phyloP scores from a whole-genome alignment of 1,284 basidiomycete species.

The Stygiomarasmius scandens region DNA sequence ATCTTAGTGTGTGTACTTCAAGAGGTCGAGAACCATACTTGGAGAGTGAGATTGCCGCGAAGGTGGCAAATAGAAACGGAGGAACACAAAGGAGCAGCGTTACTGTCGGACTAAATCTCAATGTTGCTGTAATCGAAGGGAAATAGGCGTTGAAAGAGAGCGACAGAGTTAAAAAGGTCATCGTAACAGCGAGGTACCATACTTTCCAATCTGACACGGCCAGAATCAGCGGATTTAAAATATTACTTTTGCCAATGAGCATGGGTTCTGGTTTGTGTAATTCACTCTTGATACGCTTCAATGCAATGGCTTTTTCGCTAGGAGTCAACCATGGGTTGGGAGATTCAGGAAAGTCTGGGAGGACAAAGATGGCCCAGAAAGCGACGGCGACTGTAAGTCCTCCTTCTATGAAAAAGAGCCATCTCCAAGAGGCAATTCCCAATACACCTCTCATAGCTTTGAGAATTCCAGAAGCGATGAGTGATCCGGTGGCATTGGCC shows the following conservation, averaged over 20 bases:
- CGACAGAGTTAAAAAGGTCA: constrained; percentile 49
- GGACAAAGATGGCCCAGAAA: constrained; percentile 61
- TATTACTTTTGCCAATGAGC: constrained; percentile 37
- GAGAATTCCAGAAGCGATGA: constrained; percentile 78
- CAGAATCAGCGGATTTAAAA: constrained; percentile 48
- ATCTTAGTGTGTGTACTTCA: not conserved
- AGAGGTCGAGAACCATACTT: constrained; percentile 35
- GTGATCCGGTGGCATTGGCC: constrained; percentile 81
- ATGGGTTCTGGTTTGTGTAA: constrained; percentile 38
- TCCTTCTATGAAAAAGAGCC: constrained; percentile 82
- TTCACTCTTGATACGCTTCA: constrained; percentile 75
- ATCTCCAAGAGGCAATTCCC: constrained; percentile 80
- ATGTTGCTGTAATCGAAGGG: constrained; percentile 67
- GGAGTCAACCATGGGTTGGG: constrained; percentile 60
- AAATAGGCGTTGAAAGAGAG: constrained; percentile 69
- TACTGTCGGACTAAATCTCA: constrained; percentile 68
- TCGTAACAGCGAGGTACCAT: constrained; percentile 67
- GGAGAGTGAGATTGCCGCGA: constrained; percentile 51
- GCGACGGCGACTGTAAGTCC: constrained; percentile 66
- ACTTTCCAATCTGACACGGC: constrained; percentile 75
- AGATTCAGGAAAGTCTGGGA: constrained; percentile 77
- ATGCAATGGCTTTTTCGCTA: constrained; percentile 66
- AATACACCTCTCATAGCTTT: constrained; percentile 69
- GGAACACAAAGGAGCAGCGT: constrained; percentile 77
- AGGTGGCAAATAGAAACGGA: constrained; percentile 72